Conservation (phyloP, 164 flowering plant species). For the Dillenia suffruticosa region DNA sequence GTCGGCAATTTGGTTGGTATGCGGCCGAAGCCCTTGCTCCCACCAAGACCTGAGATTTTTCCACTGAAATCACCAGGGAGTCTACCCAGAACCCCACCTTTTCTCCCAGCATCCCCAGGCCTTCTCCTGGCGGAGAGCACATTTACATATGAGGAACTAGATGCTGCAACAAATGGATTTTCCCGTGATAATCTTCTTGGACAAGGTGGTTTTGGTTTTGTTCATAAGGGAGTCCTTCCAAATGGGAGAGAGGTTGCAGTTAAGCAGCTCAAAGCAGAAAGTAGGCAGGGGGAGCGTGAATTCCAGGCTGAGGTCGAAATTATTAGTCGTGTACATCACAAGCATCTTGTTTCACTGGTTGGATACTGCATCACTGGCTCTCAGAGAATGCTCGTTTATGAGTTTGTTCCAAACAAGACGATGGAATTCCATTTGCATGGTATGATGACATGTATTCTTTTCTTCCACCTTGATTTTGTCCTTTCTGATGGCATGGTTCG, state of each 20-base stretch:
- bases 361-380: slow-evolving; percentile 24
- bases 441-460: not conserved
- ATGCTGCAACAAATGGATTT: slow-evolving; percentile 32
- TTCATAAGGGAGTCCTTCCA: not conserved
- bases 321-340: slow-evolving; percentile 16
- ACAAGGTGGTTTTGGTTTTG: slow-evolving; percentile 18
- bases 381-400: slow-evolving; percentile 37
- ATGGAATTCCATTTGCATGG: slow-evolving; percentile 44
- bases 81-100: too few relatives aligned
- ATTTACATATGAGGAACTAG: slow-evolving; percentile 36
- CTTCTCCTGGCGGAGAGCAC: slow-evolving; percentile 15
- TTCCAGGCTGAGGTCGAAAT: slow-evolving; percentile 5
- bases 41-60: too few relatives aligned
- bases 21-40: too few relatives aligned
- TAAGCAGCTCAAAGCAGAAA: slow-evolving; percentile 42
- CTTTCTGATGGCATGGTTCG: too few relatives aligned
- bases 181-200: slow-evolving; percentile 34
- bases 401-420: slow-evolving; percentile 6
- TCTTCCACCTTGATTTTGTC: not conserved
- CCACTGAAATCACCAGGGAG: not conserved
- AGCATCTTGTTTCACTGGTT: slow-evolving; percentile 25
- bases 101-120: slow-evolving; percentile 10
- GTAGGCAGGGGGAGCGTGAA: slow-evolving; percentile 49
- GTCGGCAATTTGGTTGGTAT: too few relatives aligned
- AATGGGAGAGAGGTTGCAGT: slow-evolving; percentile 39